Percentiles rank a stretch among this genome's conserved stretches.
Conservation (phyloP, 2,329 filamentous ascomycete species). For the Aspergillaceae sp. region DNA sequence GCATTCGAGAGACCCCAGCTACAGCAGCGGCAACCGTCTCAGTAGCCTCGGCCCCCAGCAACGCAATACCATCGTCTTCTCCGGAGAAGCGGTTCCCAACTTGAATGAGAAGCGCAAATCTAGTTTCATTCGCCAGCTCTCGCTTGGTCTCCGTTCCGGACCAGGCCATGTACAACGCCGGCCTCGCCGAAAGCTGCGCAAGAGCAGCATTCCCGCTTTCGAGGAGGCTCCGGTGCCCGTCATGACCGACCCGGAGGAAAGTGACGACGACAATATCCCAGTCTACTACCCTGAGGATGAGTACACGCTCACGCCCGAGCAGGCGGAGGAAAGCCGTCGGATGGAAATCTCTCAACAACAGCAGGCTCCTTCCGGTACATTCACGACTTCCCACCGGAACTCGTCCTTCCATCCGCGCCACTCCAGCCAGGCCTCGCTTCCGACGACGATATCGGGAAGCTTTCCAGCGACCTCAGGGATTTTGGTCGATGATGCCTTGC, state of each 20-base stretch:
- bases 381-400: neutral
- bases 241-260: slow-evolving; percentile 27
- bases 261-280: slow-evolving; percentile 29
- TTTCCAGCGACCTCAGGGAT: slow-evolving; percentile 18
- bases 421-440: slow-evolving; percentile 19
- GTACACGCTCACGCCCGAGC: slow-evolving; percentile 28
- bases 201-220: slow-evolving; percentile 16
- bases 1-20: slow-evolving; percentile 23
- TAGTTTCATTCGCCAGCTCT: slow-evolving; percentile 28
- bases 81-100: slow-evolving; percentile 26
- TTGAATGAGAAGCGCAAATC: slow-evolving; percentile 22
- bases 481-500: neutral
- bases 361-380: slow-evolving; percentile 1
- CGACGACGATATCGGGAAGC: slow-evolving; percentile 12
- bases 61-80: slow-evolving; percentile 32
- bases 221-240: slow-evolving; percentile 23
- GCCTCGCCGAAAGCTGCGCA: slow-evolving; percentile 17
- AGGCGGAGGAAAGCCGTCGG: slow-evolving; percentile 23
- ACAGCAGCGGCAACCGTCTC: slow-evolving; percentile 21
- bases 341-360: slow-evolving; percentile 13
- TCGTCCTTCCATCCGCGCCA: slow-evolving; percentile 8
- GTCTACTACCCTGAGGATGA: slow-evolving; percentile 34
- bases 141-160: slow-evolving; percentile 33
- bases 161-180: slow-evolving; percentile 29
- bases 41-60: slow-evolving; percentile 30